Percentiles rank a stretch among this genome's conserved stretches.
These are phyloP conservation scores for Microcera coccophila DNA, from an alignment of 2,329 filamentous ascomycete genomes.

Conservation along the genomic window DNA sequence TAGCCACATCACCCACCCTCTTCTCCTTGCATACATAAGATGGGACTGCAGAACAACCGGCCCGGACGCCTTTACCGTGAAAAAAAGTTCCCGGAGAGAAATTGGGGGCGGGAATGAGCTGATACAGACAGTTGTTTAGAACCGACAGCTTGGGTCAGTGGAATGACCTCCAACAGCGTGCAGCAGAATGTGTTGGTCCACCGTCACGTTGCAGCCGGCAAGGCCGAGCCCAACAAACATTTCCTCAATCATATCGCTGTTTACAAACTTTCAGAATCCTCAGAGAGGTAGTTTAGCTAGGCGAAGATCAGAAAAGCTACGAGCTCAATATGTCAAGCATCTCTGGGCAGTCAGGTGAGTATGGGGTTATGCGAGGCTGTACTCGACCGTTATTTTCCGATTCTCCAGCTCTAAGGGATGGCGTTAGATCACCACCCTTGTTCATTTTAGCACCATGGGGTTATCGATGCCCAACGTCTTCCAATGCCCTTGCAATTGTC, in stretches of 20 bases:
- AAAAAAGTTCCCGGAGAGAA: constrained; percentile 3
- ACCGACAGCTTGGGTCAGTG: constrained; percentile 12
- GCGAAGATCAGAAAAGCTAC: neutral
- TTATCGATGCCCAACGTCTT: neutral
- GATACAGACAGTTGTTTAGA: no score
- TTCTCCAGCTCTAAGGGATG: constrained; percentile 5
- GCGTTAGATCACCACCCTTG: neutral
- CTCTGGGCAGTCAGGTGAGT: constrained; percentile 23
- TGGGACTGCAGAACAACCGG: no score
- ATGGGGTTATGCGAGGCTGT: constrained; percentile 17
- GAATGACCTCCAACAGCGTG: neutral
- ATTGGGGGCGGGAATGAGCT: constrained; percentile 5
- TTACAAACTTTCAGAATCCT: neutral
- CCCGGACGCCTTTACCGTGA: constrained; percentile 7
- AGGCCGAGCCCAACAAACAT: neutral
- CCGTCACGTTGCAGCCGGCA: neutral
- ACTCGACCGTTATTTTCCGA: constrained; percentile 4
- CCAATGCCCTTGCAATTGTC: no score
- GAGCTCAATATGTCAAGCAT: neutral
- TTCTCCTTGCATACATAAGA: no score
- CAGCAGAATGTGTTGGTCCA: constrained; percentile 6
- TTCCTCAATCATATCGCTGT: neutral
- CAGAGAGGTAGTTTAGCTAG: neutral
- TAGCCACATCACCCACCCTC: no score
- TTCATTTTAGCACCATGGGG: neutral